Evolutionary conservation across 2,329 filamentous ascomycete species (phyloP).

Genomic region (Pseudomassariella vexata): DNA sequence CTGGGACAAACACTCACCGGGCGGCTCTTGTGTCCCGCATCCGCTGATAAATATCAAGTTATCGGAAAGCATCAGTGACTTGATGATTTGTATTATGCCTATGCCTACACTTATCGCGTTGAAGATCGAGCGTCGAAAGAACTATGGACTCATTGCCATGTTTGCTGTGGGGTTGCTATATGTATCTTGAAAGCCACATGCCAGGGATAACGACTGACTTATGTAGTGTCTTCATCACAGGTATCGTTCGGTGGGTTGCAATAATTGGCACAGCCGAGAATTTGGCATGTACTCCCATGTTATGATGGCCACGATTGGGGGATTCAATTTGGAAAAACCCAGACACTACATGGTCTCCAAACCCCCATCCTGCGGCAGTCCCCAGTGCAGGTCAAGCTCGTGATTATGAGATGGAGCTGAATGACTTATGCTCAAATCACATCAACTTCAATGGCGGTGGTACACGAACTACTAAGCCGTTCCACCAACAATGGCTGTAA

Average conservation of each 20-base stretch:
- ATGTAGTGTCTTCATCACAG: neutral
- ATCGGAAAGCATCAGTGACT: neutral
- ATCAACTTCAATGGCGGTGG: no score
- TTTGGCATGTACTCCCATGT: neutral
- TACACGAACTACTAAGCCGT: no score
- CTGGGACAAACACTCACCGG: neutral
- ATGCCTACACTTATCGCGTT: neutral
- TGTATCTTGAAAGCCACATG: no score
- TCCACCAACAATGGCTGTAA: no score
- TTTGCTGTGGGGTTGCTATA: conserved; percentile 1
- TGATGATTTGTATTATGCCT: conserved; percentile 2
- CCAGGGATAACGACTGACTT: no score
- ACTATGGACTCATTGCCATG: neutral
- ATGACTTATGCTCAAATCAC: no score
- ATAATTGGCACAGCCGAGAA: neutral
- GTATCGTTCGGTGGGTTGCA: conserved; percentile 1
- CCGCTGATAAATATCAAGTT: conserved; percentile 1
- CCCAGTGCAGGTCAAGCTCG: no score
- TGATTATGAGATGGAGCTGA: no score
- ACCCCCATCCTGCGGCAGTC: no score
- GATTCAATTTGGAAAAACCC: no score
- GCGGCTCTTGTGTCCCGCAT: neutral
- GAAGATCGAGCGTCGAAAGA: neutral
- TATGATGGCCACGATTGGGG: no score
- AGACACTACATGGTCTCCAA: no score